A percentile compares a stretch with the other conserved stretches of the same genome.
These are phyloP conservation scores for Pezicula rhizophila DNA, from an alignment of 2,329 filamentous ascomycete species.

Conservation along the genomic window DNA sequence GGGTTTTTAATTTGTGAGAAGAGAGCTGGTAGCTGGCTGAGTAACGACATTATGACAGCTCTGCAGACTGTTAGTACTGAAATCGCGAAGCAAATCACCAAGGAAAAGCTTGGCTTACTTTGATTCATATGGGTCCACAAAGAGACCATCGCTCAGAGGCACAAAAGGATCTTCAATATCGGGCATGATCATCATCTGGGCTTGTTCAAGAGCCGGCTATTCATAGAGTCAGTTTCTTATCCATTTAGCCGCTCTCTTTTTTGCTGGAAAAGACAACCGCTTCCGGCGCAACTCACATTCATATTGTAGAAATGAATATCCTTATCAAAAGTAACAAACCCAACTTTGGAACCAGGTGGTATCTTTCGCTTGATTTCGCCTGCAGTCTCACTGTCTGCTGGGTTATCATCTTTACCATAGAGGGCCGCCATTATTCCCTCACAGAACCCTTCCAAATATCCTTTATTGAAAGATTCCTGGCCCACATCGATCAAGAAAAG, in stretches of 20 bases:
- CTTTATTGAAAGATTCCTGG: constrained; percentile 84
- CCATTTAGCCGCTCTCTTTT: too few species aligned
- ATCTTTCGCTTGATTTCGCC: constrained; percentile 51
- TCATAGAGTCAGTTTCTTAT: constrained; percentile 8
- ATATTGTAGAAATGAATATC: constrained; percentile 98
- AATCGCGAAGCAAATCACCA: too few species aligned
- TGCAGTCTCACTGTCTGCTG: constrained; percentile 35
- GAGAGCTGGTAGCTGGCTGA: constrained; percentile 75
- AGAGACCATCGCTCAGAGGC: constrained; percentile 82
- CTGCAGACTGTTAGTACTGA: constrained; percentile 27
- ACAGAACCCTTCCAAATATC: constrained; percentile 84
- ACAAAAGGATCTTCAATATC: constrained; percentile 96
- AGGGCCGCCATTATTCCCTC: constrained; percentile 80
- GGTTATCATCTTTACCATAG: constrained; percentile 60
- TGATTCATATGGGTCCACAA: constrained; percentile 89
- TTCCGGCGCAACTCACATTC: constrained; percentile 51
- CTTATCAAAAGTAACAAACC: constrained; percentile 93
- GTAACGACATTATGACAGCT: constrained; percentile 78
- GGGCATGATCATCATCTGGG: constrained; percentile 98
- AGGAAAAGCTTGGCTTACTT: constrained; percentile 41
- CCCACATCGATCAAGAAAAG: constrained; percentile 92
- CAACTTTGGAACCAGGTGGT: constrained; percentile 77
- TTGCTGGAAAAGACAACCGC: neutral
- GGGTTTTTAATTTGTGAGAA: constrained; percentile 86
- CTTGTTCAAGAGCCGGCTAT: constrained; percentile 70